Base-by-base conservation (phyloP, 2,329 filamentous ascomycete genomes). In the Tolypocladium amazonense region DNA sequence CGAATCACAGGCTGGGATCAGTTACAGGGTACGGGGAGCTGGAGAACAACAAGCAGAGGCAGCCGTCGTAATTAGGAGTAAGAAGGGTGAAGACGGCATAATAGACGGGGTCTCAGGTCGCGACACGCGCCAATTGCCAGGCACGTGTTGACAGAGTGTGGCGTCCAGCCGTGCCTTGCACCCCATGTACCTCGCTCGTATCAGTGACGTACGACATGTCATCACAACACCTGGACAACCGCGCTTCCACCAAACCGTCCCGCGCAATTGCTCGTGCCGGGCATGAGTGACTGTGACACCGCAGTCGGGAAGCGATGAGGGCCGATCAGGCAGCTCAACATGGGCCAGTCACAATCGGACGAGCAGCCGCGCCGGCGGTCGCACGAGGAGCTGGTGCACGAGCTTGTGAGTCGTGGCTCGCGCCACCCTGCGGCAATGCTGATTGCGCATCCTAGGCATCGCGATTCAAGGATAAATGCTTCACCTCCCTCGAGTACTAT, bases 401-500 rank as follows among this genome's bases (percentile, higher is more conserved):
- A 81, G 67, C 75, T 84, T 65, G 82, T 84, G 35, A 60, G 52
- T 84, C 65, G 82, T 84, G 35, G 52, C 61, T 59, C 56, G 25
- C 18, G 30, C 53, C 35, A 23, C 47, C 30, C 18, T 9, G 9
- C 14, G 18, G 20, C 30, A 53, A 53, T 53, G 50, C 50, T 53
- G 50, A 53, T 53, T 14, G 30, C 4, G 50, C 30, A 20, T 33
- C 25, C 55, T 53, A 88, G 85, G 84, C 84, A 63, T 73, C 76
- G 59, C 81, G 76, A 65, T 90, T 91, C 70, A 87, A 84, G 59
- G 81, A 84, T 61, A 87, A 85, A 67, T 89, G 86, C 73, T 90
- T 88, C 72, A 85, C 85, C 0, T 80, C 85, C 1, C 78, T 91
- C 59, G 88, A 92, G 72, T 76, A 89, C 37, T 89, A 88, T 72